phyloP scores from a whole-genome alignment of 2,329 filamentous ascomycete species.

The Fusarium anguioides region DNA sequence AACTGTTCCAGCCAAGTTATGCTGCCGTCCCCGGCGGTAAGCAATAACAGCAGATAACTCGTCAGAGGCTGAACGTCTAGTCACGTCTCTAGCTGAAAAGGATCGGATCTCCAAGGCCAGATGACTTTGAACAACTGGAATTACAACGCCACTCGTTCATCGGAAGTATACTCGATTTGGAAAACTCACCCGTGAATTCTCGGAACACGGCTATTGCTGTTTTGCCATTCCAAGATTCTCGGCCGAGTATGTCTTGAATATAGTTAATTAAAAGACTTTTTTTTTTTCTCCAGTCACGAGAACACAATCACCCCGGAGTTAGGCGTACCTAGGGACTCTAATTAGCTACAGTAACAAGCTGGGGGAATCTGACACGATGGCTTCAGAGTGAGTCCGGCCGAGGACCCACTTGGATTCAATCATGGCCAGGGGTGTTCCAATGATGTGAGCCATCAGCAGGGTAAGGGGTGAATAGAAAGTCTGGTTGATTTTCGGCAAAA shows the following conservation, averaged over 20 bases:
- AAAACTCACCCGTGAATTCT: constrained; percentile 10
- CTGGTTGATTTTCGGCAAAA: constrained; percentile 13
- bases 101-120: constrained; percentile 4
- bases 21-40: no score
- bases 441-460: constrained; percentile 6
- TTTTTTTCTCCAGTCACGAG: constrained; percentile 23
- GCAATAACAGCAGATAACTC: neutral
- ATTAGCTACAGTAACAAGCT: constrained; percentile 13
- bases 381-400: constrained; percentile 34
- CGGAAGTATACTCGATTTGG: constrained; percentile 8
- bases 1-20: no score
- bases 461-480: constrained; percentile 15
- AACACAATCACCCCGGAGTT: constrained; percentile 4
- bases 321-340: constrained; percentile 23
- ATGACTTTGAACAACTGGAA: constrained; percentile 28
- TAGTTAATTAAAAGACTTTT: neutral
- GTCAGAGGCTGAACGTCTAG: constrained; percentile 1
- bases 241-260: no score
- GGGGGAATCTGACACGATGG: constrained; percentile 35
- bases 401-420: constrained; percentile 15
- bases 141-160: constrained; percentile 17
- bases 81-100: neutral
- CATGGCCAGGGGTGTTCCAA: constrained; percentile 3
- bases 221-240: constrained; percentile 11
- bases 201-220: constrained; percentile 24